phyloP scores from a whole-genome alignment of 2,329 filamentous ascomycete species.

The Aspergillus clavatus region DNA sequence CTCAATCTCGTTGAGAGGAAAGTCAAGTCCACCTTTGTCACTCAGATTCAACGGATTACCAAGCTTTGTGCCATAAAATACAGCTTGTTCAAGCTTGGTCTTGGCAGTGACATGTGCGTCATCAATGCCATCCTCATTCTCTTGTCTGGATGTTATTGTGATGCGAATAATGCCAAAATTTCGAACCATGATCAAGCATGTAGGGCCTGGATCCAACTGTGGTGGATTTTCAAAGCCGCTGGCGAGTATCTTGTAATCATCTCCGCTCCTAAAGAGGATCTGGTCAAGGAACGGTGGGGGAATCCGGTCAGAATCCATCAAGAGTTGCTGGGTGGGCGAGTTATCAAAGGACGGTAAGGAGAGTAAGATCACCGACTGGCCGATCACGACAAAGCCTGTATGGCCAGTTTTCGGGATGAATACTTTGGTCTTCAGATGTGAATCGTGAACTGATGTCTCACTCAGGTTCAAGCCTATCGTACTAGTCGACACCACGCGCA shows the following conservation, averaged over 20 bases:
- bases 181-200: slow-evolving; percentile 52
- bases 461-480: slow-evolving; percentile 62
- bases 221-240: slow-evolving; percentile 43
- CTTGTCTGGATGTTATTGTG: slow-evolving; percentile 34
- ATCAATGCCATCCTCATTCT: slow-evolving; percentile 46
- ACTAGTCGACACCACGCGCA: slow-evolving; percentile 61
- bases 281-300: slow-evolving; percentile 77
- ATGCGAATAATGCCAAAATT: slow-evolving; percentile 56
- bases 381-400: slow-evolving; percentile 77
- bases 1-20: slow-evolving; percentile 66
- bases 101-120: slow-evolving; percentile 64
- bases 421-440: slow-evolving; percentile 55
- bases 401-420: slow-evolving; percentile 74
- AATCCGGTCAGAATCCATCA: slow-evolving; percentile 59
- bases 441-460: slow-evolving; percentile 37
- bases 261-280: slow-evolving; percentile 64
- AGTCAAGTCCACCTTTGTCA: slow-evolving; percentile 60
- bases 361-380: slow-evolving; percentile 69
- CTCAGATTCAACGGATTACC: slow-evolving; percentile 87
- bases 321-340: slow-evolving; percentile 70
- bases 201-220: slow-evolving; percentile 36
- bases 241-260: slow-evolving; percentile 48
- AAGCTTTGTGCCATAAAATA: slow-evolving; percentile 80
- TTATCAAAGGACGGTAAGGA: slow-evolving; percentile 66
- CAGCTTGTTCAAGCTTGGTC: slow-evolving; percentile 86